Evolutionary conservation across 768 basidiomycete species (phyloP).

Genomic region (Coprinopsis sp.): DNA sequence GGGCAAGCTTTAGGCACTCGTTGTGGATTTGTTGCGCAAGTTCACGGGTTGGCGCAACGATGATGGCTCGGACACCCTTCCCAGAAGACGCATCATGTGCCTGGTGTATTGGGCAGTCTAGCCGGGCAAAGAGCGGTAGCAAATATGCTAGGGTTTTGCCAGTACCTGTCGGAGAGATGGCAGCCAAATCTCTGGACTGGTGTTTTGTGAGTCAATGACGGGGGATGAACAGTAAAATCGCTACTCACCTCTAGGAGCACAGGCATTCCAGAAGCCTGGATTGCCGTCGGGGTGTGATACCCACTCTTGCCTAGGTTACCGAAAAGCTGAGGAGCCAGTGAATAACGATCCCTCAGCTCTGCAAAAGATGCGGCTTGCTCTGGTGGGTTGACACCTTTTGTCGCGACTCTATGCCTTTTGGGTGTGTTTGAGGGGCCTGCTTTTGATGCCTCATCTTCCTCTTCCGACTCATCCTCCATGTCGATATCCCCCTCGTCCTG

Average conservation of each 20-base stretch:
- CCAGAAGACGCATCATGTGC: conserved; percentile 38
- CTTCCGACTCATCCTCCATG: conserved; percentile 12
- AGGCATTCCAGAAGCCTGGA: conserved; percentile 77
- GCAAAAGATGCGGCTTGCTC: conserved; percentile 53
- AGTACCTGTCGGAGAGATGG: conserved; percentile 95
- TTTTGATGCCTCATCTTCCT: conserved; percentile 13
- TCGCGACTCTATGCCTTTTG: conserved; percentile 7
- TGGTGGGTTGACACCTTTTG: conserved; percentile 70
- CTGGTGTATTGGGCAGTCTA: conserved; percentile 49
- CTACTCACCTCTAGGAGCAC: conserved; percentile 68
- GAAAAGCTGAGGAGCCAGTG: conserved; percentile 55
- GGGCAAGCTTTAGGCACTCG: conserved; percentile 78
- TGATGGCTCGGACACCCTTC: conserved; percentile 66
- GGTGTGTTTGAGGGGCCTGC: background rate
- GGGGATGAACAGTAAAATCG: background rate
- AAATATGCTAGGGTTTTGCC: conserved; percentile 96
- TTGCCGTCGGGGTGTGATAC: conserved; percentile 68
- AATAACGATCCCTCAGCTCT: conserved; percentile 52
- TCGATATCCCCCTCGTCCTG: conserved; percentile 25
- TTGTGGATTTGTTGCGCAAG: conserved; percentile 94
- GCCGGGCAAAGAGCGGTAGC: conserved; percentile 66
- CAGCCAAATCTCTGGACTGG: conserved; percentile 81
- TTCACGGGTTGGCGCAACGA: conserved; percentile 92
- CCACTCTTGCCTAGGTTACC: conserved; percentile 59
- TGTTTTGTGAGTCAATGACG: conserved; percentile 6